These are phyloP conservation scores for Rubia balearica DNA, from an alignment of 305 asterid genomes.

Conservation along the genomic window DNA sequence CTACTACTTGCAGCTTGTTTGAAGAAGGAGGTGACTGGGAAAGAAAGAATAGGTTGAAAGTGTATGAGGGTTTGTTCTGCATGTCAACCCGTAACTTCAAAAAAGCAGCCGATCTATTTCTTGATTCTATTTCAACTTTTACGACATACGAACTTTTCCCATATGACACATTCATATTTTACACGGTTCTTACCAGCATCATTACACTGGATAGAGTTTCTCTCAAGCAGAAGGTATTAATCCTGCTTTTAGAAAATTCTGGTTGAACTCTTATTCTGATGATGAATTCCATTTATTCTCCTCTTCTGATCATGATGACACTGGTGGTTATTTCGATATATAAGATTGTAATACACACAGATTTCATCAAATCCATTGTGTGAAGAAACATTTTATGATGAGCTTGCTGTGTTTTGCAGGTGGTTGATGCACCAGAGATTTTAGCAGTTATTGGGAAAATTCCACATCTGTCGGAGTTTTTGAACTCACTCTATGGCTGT, in stretches of 20 bases:
- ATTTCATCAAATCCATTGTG: not conserved
- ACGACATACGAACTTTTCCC: conserved; percentile 83
- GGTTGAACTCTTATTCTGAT: not conserved
- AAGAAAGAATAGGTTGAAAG: conserved; percentile 90
- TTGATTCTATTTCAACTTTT: conserved; percentile 87
- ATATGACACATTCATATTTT: conserved; percentile 78
- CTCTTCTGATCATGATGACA: not conserved
- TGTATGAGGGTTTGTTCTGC: conserved; percentile 81
- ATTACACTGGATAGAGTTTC: conserved; percentile 87
- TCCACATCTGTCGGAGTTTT: conserved; percentile 56
- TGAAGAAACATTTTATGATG: conserved; percentile 7
- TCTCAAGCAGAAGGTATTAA: conserved; percentile 71
- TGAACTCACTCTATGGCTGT: conserved; percentile 76
- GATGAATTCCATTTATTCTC: not conserved
- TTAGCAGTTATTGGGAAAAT: conserved; percentile 79
- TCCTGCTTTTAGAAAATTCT: conserved; percentile 14
- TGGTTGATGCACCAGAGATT: conserved; percentile 93
- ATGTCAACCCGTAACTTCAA: conserved; percentile 86
- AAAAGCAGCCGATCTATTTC: conserved; percentile 79
- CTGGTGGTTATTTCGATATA: not conserved
- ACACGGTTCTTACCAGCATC: conserved; percentile 83
- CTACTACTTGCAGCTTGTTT: conserved; percentile 50
- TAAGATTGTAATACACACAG: not conserved
- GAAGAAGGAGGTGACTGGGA: conserved; percentile 99
- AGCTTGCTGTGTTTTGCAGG: conserved; percentile 44